These are phyloP conservation scores for Neodidymelliopsis sp. DNA, from an alignment of 2,329 filamentous ascomycete species.

Conservation along the genomic window DNA sequence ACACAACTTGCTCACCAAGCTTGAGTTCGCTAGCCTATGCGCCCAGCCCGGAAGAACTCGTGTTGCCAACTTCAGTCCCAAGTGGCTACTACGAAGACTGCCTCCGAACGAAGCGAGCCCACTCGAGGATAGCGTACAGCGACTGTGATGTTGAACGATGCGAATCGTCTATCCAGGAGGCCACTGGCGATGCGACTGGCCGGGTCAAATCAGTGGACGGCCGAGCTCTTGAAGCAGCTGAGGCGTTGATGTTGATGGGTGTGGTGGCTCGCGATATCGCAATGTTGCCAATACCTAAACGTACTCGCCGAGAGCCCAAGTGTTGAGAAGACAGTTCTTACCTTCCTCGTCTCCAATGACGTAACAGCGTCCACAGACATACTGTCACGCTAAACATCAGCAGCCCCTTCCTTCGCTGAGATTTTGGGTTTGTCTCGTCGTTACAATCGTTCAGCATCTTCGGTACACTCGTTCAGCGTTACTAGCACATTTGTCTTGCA, in stretches of 20 bases:
- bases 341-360: slow-evolving; percentile 8
- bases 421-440: too few species aligned
- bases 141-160: background rate
- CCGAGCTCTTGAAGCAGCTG: slow-evolving; percentile 42
- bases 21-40: slow-evolving; percentile 19
- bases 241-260: slow-evolving; percentile 45
- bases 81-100: slow-evolving; percentile 12
- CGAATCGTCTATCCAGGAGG: background rate
- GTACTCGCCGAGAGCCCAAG: slow-evolving; percentile 40
- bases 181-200: too few species aligned
- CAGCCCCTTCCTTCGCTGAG: too few species aligned
- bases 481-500: background rate
- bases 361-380: background rate
- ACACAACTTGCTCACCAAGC: slow-evolving; percentile 15
- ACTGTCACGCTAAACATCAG: too few species aligned
- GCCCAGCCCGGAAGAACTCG: slow-evolving; percentile 7
- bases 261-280: slow-evolving; percentile 23
- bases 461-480: slow-evolving; percentile 17
- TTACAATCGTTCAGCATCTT: too few species aligned
- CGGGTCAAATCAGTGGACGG: background rate
- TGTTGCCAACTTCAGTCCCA: slow-evolving; percentile 27
- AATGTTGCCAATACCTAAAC: slow-evolving; percentile 34
- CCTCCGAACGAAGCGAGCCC: slow-evolving; percentile 36
- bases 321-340: slow-evolving; percentile 18
- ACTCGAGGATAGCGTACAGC: slow-evolving; percentile 31